Evolutionary conservation across 192 early-diverging fungal species (phyloP).

Genomic region (Mortierella hygrophila): DNA sequence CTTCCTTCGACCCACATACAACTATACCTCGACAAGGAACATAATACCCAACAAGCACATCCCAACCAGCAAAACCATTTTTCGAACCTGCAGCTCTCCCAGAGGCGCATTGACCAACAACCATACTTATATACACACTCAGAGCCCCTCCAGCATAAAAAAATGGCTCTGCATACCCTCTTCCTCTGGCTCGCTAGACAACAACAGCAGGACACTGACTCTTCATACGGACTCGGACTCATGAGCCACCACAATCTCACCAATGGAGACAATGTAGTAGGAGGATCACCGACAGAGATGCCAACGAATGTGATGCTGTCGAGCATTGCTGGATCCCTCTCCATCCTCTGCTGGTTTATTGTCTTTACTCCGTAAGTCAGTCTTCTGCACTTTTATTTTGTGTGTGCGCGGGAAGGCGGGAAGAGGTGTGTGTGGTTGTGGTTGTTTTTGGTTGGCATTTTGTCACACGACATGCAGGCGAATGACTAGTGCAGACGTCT

Average conservation of each 20-base stretch:
- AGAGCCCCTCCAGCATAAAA: neutral
- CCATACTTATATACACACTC: neutral
- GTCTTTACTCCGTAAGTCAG: slow-evolving; percentile 45
- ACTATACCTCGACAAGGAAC: neutral
- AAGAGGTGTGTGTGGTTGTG: neutral
- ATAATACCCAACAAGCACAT: neutral
- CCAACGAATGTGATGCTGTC: slow-evolving; percentile 17
- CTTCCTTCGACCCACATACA: neutral
- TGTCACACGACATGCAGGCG: neutral
- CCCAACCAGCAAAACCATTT: neutral
- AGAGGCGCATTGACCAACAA: neutral
- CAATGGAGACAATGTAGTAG: neutral
- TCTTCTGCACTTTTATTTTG: neutral
- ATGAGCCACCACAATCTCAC: neutral
- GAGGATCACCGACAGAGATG: neutral
- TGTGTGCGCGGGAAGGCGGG: neutral
- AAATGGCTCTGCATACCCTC: neutral
- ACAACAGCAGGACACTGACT: neutral
- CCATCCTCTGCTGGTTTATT: slow-evolving; percentile 47
- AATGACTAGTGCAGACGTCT: neutral
- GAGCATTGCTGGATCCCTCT: slow-evolving; percentile 27
- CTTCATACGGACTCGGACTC: neutral
- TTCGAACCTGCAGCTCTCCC: too few species aligned
- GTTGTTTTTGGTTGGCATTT: neutral
- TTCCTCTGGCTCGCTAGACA: neutral